Conservation (phyloP, 106 monocot genomes). For the Dendrobium nobile region DNA sequence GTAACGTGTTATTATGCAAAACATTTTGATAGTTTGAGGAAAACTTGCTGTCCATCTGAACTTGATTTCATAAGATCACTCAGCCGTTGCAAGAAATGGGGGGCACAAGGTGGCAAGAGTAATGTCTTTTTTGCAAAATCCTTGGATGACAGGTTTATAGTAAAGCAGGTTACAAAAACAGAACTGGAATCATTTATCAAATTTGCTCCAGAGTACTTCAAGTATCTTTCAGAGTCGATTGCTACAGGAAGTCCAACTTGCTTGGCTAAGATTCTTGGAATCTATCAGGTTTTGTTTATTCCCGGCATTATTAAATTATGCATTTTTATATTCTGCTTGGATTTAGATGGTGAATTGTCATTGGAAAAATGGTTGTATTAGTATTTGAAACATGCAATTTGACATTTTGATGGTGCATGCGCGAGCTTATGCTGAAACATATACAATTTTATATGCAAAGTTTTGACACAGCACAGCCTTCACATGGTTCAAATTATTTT, state of each 20-base stretch:
- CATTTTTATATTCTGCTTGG: background rate
- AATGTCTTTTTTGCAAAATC: slow-evolving; percentile 96
- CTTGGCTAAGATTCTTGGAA: slow-evolving; percentile 85
- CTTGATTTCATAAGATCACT: slow-evolving; percentile 78
- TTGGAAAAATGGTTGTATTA: background rate
- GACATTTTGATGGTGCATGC: background rate
- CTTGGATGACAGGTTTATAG: slow-evolving; percentile 87
- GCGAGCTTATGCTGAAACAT: background rate
- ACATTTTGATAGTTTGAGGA: slow-evolving; percentile 59
- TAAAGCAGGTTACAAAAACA: slow-evolving; percentile 91
- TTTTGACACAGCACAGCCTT: background rate
- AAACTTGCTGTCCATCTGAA: slow-evolving; percentile 72
- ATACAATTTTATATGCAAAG: background rate
- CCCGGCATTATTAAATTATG: slow-evolving; percentile 1
- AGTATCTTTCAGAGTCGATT: slow-evolving; percentile 76
- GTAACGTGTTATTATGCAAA: slow-evolving; percentile 79
- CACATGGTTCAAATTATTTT: background rate
- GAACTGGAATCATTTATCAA: slow-evolving; percentile 80
- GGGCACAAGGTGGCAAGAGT: slow-evolving; percentile 89
- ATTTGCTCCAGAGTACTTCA: slow-evolving; percentile 78
- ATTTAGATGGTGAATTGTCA: background rate
- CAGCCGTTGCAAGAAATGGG: slow-evolving; percentile 93
- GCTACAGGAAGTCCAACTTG: slow-evolving; percentile 73
- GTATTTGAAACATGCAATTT: background rate
- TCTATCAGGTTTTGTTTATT: slow-evolving; percentile 59